Evolutionary conservation across 2,329 filamentous ascomycete species (phyloP).

Genomic region (Scytalidium lignicola): DNA sequence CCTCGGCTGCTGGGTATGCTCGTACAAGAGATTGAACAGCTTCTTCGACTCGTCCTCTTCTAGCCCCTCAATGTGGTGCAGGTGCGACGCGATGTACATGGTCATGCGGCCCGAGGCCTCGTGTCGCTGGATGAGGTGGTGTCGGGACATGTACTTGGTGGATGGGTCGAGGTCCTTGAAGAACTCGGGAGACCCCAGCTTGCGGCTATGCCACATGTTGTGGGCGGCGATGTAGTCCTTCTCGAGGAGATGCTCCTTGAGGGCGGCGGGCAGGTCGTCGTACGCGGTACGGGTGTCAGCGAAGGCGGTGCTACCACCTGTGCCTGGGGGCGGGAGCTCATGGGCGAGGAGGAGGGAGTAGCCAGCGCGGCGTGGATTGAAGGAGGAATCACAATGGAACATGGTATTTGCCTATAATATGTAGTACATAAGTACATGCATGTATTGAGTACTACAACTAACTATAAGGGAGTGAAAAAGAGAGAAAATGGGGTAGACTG

Average conservation of each 20-base stretch:
- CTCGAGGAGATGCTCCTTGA: not conserved
- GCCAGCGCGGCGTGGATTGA: slow-evolving; percentile 45
- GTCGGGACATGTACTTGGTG: too few species aligned
- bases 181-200: slow-evolving; percentile 37
- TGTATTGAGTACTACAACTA: too few species aligned
- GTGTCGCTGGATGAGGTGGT: not conserved
- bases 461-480: too few species aligned
- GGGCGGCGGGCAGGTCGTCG: slow-evolving; percentile 35
- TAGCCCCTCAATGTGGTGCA: slow-evolving; percentile 43
- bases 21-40: too few species aligned
- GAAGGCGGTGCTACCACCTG: slow-evolving; percentile 43
- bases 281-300: slow-evolving; percentile 46
- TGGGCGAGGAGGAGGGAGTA: slow-evolving; percentile 46
- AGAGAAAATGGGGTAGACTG: too few species aligned
- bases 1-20: slow-evolving; percentile 6
- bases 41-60: slow-evolving; percentile 25
- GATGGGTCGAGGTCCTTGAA: not conserved
- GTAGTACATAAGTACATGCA: too few species aligned
- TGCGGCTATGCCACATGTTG: slow-evolving; percentile 45
- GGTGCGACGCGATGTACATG: slow-evolving; percentile 45
- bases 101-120: too few species aligned
- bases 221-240: slow-evolving; percentile 35
- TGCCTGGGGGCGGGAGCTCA: slow-evolving; percentile 38
- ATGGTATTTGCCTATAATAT: slow-evolving; percentile 37
- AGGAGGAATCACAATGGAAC: slow-evolving; percentile 49